Evolutionary conservation across 805 yeast species (phyloP).

Genomic region (Candida ponderosae): DNA sequence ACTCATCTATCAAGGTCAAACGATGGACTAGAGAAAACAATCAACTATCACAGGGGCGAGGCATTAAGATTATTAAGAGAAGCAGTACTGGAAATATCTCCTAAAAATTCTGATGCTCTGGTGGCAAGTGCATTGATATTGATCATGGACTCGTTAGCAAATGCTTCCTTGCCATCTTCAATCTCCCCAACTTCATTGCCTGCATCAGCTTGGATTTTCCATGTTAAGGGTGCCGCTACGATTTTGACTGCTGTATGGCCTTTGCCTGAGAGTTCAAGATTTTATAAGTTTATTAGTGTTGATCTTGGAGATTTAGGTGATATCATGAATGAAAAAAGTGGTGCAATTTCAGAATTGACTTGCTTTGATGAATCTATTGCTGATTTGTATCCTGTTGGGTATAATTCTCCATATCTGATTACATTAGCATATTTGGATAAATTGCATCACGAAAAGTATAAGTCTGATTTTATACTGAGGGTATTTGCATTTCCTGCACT

Average conservation of each 20-base stretch:
- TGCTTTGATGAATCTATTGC: conserved; percentile 84
- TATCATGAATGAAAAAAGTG: conserved; percentile 27
- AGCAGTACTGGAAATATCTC: conserved; percentile 76
- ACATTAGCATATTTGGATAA: conserved; percentile 82
- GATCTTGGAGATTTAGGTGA: conserved; percentile 89
- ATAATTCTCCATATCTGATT: conserved; percentile 78
- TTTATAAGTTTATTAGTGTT: conserved; percentile 68
- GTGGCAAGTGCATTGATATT: conserved; percentile 87
- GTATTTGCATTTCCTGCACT: conserved; percentile 92
- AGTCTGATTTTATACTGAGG: conserved; percentile 78
- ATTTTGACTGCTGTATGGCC: conserved; percentile 97
- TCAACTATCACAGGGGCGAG: conserved; percentile 81
- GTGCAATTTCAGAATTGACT: conserved; percentile 45
- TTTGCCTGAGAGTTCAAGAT: conserved; percentile 57
- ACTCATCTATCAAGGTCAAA: conserved; percentile 80
- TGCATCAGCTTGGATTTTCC: conserved; percentile 95
- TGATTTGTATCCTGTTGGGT: conserved; percentile 80
- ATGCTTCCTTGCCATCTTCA: conserved; percentile 53
- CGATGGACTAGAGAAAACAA: conserved; percentile 69
- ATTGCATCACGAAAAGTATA: conserved; percentile 71
- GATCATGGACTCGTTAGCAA: conserved; percentile 90
- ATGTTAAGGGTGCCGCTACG: conserved; percentile 95
- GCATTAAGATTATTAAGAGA: conserved; percentile 75
- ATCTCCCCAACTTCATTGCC: conserved; percentile 50
- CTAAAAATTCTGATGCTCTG: conserved; percentile 85